A percentile compares a stretch with the other conserved stretches of the same genome.
Evolutionary conservation across 768 basidiomycete genomes (phyloP).

Genomic region (Lactarius akahatsu): DNA sequence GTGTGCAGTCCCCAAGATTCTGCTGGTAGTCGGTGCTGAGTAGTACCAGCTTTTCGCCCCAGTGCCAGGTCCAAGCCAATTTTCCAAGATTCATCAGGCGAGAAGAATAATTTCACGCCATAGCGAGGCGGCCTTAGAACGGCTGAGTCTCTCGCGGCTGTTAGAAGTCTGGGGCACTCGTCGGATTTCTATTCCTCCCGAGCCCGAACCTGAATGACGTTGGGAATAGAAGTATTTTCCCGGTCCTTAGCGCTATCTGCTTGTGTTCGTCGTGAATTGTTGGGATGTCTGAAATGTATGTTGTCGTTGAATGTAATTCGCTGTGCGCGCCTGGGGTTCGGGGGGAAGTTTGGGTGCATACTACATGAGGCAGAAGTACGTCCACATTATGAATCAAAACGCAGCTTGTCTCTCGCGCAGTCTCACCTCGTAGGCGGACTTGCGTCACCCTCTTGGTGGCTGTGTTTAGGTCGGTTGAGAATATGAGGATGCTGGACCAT

Average conservation of each 20-base stretch:
- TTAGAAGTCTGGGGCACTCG: conserved; percentile 17
- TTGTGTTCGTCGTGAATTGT: neutral
- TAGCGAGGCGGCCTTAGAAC: conserved; percentile 37
- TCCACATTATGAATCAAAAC: conserved; percentile 3
- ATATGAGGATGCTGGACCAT: conserved; percentile 4
- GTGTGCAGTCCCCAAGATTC: conserved; percentile 38
- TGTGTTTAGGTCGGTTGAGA: conserved; percentile 5
- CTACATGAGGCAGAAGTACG: conserved; percentile 5
- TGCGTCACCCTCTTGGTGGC: conserved; percentile 4
- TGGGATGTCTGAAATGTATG: neutral
- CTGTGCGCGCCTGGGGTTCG: neutral
- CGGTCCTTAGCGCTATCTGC: neutral
- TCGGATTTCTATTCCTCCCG: neutral
- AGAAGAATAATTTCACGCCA: conserved; percentile 60
- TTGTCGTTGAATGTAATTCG: neutral
- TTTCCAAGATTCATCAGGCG: conserved; percentile 55
- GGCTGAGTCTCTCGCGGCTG: conserved; percentile 35
- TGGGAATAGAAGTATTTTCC: neutral
- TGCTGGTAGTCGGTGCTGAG: neutral
- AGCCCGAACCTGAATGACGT: neutral
- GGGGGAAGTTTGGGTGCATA: neutral
- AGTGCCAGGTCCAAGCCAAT: conserved; percentile 44
- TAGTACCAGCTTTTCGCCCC: conserved; percentile 63
- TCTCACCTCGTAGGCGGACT: conserved; percentile 1
- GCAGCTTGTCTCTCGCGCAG: conserved; percentile 5